Evolutionary conservation across 1,284 basidiomycete species (phyloP).

Genomic region (Microbotryum violaceum): DNA sequence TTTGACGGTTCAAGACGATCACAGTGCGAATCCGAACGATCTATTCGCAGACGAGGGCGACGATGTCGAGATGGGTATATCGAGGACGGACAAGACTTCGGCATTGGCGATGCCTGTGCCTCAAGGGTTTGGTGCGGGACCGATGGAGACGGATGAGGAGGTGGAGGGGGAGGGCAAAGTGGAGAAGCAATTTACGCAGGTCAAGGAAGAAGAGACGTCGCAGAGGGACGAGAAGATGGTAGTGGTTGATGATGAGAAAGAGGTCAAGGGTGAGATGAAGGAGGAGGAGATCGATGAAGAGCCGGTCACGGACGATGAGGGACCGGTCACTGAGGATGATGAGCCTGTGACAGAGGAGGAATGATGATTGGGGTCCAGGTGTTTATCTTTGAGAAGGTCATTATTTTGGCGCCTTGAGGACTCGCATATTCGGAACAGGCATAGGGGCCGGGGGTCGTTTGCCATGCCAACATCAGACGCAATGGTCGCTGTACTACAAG

Average conservation of each 20-base stretch:
- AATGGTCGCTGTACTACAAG: no score
- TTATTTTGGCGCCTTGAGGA: no score
- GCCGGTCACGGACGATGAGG: conserved; percentile 6
- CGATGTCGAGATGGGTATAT: not conserved
- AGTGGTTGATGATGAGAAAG: not conserved
- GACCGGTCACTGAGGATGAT: not conserved
- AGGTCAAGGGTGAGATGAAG: not conserved
- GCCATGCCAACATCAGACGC: no score
- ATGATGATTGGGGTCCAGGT: not conserved
- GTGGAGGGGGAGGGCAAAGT: not conserved
- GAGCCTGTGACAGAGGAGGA: conserved; percentile 7
- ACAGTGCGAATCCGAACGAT: conserved; percentile 9
- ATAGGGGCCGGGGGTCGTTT: no score
- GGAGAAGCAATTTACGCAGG: not conserved
- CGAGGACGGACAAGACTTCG: not conserved
- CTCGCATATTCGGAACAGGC: no score
- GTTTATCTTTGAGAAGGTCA: not conserved
- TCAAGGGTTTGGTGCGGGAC: not conserved
- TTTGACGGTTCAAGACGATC: conserved; percentile 1
- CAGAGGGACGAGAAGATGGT: not conserved
- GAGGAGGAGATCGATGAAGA: not conserved
- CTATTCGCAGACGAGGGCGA: not conserved
- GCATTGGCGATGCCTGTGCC: conserved; percentile 1
- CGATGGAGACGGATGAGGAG: not conserved
- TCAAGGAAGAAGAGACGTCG: not conserved